These are phyloP conservation scores for Trichophyton simii DNA, from an alignment of 2,329 filamentous ascomycete genomes.

Conservation along the genomic window DNA sequence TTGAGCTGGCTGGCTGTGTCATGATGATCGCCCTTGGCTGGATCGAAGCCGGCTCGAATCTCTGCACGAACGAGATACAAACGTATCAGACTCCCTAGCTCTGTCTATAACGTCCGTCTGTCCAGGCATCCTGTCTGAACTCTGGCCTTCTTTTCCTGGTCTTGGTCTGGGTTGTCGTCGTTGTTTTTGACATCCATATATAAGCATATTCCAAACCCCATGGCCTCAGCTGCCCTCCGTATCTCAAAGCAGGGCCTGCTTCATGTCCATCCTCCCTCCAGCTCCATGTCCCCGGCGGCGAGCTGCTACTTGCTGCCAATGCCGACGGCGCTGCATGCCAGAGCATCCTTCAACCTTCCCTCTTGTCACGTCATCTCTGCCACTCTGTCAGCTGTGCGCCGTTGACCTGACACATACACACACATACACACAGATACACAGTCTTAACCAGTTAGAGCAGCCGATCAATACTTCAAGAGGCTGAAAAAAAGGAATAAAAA, in stretches of 20 bases:
- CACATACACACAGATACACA: too few species aligned
- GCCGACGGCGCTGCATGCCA: background rate
- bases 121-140: too few species aligned
- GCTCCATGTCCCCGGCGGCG: background rate
- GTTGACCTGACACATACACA: background rate
- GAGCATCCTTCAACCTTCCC: background rate
- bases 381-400: background rate
- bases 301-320: background rate
- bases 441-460: background rate
- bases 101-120: too few species aligned
- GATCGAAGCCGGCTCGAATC: background rate
- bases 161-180: too few species aligned
- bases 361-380: background rate
- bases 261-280: background rate
- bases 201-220: background rate
- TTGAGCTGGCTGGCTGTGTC: background rate
- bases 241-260: background rate
- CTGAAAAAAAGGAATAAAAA: background rate
- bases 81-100: too few species aligned
- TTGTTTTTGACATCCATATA: background rate
- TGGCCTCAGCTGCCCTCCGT: background rate
- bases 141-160: too few species aligned
- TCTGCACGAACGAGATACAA: too few species aligned
- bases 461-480: conserved; percentile 1
- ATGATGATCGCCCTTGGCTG: background rate